phyloP scores from a whole-genome alignment of 495 filamentous ascomycete genomes.

The Penicillium steckii region DNA sequence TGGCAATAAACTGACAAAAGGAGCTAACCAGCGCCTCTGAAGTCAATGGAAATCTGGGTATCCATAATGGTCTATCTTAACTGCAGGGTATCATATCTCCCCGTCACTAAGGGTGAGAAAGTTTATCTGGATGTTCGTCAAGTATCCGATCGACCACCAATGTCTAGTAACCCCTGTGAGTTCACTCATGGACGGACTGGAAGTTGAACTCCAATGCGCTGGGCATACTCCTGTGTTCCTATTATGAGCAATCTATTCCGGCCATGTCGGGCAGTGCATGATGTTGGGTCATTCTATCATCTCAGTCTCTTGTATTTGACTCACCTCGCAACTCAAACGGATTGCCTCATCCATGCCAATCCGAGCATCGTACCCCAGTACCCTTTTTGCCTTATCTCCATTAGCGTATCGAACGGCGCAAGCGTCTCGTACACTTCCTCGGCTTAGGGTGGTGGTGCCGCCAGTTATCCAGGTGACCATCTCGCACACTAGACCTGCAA shows the following conservation, averaged over 20 bases:
- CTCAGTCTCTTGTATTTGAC: conserved; percentile 6
- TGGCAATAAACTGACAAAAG: conserved; percentile 3
- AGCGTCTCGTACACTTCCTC: conserved; percentile 57
- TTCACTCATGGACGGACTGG: not conserved
- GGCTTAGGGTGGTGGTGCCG: conserved; percentile 47
- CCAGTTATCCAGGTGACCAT: conserved; percentile 52
- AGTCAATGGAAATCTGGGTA: conserved; percentile 4
- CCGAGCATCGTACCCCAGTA: conserved; percentile 58
- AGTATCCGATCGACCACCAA: not conserved
- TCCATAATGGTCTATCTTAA: conserved; percentile 12
- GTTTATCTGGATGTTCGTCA: conserved; percentile 12
- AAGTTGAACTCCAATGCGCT: conserved; percentile 32
- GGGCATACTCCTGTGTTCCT: conserved; percentile 36
- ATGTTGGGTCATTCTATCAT: not conserved
- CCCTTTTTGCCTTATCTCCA: conserved; percentile 52
- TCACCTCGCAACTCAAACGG: conserved; percentile 49
- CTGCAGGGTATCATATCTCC: conserved; percentile 12
- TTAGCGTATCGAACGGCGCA: conserved; percentile 53
- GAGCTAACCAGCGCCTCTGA: conserved; percentile 10
- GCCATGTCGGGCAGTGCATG: not conserved
- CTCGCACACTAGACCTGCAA: conserved; percentile 49
- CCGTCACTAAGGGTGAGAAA: conserved; percentile 2
- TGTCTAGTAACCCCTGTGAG: not conserved
- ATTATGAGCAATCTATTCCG: conserved; percentile 1
- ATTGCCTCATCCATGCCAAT: conserved; percentile 57